Evolutionary conservation across 305 asterid species (phyloP).

Genomic region (Fraxinus dipetala): DNA sequence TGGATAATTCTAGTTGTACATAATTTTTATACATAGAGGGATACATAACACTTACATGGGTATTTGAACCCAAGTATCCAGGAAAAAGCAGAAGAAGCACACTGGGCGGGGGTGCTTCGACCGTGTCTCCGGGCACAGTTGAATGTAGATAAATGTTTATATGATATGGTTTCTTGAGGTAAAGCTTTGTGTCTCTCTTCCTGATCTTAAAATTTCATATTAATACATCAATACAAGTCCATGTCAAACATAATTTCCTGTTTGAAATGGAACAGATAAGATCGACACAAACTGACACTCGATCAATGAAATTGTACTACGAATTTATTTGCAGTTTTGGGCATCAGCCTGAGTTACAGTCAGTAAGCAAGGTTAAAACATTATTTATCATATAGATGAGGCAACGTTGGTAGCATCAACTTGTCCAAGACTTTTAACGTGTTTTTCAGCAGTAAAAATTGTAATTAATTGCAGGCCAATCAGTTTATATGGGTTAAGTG

Average conservation of each 20-base stretch:
- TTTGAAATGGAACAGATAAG: background rate
- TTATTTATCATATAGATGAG: background rate
- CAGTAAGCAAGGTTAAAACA: background rate
- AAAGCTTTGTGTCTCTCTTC: background rate
- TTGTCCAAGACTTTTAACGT: background rate
- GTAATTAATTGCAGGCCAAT: background rate
- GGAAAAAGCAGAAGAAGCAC: too few relatives aligned
- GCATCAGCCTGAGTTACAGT: background rate
- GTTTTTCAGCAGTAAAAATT: background rate
- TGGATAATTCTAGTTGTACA: too few relatives aligned
- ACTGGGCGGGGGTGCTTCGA: too few relatives aligned
- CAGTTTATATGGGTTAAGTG: background rate
- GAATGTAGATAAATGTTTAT: too few relatives aligned
- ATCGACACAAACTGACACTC: background rate
- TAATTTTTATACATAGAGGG: too few relatives aligned
- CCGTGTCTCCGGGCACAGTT: too few relatives aligned
- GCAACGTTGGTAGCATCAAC: background rate
- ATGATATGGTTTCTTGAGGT: background rate
- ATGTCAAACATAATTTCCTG: background rate
- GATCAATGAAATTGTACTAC: background rate
- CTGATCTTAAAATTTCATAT: background rate
- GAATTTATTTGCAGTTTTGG: background rate
- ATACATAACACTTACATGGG: too few relatives aligned
- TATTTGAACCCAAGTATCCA: too few relatives aligned
- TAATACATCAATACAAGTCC: background rate